Percentiles rank a stretch among this genome's conserved stretches.
Evolutionary conservation across 139 green algal genomes (phyloP).

Genomic region (Tetratostichococcus sp.): DNA sequence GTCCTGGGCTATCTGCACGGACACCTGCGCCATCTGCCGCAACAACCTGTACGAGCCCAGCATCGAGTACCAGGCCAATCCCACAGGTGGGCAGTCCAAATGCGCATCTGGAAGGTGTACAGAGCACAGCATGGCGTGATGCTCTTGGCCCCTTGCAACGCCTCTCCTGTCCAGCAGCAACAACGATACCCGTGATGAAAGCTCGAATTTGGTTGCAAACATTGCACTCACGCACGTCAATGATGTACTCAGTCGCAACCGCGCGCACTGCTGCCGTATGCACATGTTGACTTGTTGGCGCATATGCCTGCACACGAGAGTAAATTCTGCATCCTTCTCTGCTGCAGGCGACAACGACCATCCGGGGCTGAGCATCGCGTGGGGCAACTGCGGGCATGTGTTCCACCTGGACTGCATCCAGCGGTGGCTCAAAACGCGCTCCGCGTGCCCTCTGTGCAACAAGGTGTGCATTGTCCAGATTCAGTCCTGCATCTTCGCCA

Average conservation of each 20-base stretch:
- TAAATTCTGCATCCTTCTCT: no score
- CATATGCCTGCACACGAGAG: no score
- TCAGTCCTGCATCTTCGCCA: slow-evolving; percentile 6
- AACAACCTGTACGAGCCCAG: slow-evolving; percentile 98
- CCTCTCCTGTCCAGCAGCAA: no score
- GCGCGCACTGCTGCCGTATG: no score
- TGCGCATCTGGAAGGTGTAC: no score
- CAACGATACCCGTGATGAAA: no score
- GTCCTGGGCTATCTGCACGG: slow-evolving; percentile 95
- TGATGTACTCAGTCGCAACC: no score
- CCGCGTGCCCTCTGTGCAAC: slow-evolving; percentile 92
- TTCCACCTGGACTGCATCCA: slow-evolving; percentile 99
- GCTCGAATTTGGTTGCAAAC: neutral
- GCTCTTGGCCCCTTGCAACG: neutral
- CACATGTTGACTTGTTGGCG: no score
- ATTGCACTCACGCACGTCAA: no score
- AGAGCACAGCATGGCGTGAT: neutral
- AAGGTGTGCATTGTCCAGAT: slow-evolving; percentile 38
- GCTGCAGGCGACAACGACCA: slow-evolving; percentile 71
- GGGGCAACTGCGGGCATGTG: slow-evolving; percentile 92
- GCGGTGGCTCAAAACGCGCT: slow-evolving; percentile 92
- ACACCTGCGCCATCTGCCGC: slow-evolving; percentile 95
- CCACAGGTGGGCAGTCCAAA: slow-evolving; percentile 55
- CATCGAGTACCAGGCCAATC: slow-evolving; percentile 98
- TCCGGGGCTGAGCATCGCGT: slow-evolving; percentile 88